Conservation (phyloP, 2,329 filamentous ascomycete species). For the Neofusicoccum sp. region DNA sequence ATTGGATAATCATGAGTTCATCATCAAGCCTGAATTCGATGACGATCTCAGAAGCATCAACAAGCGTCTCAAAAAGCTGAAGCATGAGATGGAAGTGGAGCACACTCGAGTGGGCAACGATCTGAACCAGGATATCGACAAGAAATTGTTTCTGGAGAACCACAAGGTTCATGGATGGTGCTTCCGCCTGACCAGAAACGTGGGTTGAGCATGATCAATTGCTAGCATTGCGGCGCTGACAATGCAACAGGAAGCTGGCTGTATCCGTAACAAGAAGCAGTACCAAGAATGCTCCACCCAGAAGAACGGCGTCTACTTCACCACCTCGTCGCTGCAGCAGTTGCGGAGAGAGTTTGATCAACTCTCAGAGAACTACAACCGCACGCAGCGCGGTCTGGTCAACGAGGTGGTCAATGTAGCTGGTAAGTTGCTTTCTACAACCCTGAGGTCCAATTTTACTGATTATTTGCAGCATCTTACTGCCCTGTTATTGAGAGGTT, state of each 20-base stretch:
- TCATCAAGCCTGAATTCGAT: conserved; percentile 98
- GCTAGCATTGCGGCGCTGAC: conserved; percentile 21
- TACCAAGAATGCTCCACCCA: conserved; percentile 97
- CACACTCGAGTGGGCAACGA: conserved; percentile 77
- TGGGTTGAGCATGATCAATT: neutral
- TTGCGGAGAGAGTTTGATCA: conserved; percentile 92
- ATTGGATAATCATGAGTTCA: conserved; percentile 94
- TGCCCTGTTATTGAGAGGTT: conserved; percentile 89
- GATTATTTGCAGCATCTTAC: conserved; percentile 67
- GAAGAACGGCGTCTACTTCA: conserved; percentile 99
- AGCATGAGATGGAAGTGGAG: conserved; percentile 80
- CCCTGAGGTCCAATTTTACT: neutral
- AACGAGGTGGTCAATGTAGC: conserved; percentile 91
- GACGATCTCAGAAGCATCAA: conserved; percentile 84
- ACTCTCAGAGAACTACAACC: conserved; percentile 90
- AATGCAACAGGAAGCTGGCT: conserved; percentile 69
- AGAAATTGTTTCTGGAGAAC: conserved; percentile 97
- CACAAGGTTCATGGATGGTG: conserved; percentile 97
- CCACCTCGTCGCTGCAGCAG: conserved; percentile 77
- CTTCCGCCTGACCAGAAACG: conserved; percentile 82
- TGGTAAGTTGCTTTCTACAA: conserved; percentile 22
- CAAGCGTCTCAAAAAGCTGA: conserved; percentile 84
- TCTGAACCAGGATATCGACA: conserved; percentile 89
- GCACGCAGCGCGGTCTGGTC: conserved; percentile 88
- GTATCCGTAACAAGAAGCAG: conserved; percentile 85